Conservation (phyloP, 768 basidiomycete genomes). For the Hericium alpestre region DNA sequence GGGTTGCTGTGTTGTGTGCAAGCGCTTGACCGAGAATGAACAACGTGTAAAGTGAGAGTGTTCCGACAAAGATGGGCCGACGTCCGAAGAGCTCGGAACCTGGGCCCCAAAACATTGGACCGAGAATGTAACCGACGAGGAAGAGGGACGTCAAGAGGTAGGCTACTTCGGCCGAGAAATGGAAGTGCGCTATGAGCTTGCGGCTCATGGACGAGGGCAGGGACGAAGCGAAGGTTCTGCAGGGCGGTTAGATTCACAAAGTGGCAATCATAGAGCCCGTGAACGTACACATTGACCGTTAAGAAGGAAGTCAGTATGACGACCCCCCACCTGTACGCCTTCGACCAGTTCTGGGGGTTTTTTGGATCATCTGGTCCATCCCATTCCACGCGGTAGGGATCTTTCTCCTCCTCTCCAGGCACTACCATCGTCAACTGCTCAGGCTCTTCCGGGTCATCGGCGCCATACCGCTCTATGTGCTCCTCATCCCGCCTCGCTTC, state of each 20-base stretch:
- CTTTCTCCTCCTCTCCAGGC: neutral
- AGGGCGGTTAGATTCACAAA: neutral
- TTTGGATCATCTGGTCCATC: slow-evolving; percentile 8
- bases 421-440: neutral
- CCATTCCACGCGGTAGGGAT: slow-evolving; percentile 9
- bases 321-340: slow-evolving; percentile 9
- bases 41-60: no score
- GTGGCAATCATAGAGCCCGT: neutral
- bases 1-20: slow-evolving; percentile 9
- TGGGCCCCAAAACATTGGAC: slow-evolving; percentile 14
- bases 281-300: slow-evolving; percentile 11
- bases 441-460: neutral
- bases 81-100: slow-evolving; percentile 14
- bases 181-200: slow-evolving; percentile 10
- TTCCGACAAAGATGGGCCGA: no score
- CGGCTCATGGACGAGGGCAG: slow-evolving; percentile 10
- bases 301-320: slow-evolving; percentile 1
- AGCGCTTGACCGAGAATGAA: slow-evolving; percentile 7
- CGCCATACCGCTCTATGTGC: neutral
- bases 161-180: slow-evolving; percentile 12
- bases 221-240: slow-evolving; percentile 17
- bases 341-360: slow-evolving; percentile 15
- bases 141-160: slow-evolving; percentile 14
- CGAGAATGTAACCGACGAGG: slow-evolving; percentile 13
- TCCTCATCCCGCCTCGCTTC: neutral